Evolutionary conservation across 257 asterid species (phyloP), one percentile per base, ranked within the genome.

Genomic region (Solanum okadae): DNA sequence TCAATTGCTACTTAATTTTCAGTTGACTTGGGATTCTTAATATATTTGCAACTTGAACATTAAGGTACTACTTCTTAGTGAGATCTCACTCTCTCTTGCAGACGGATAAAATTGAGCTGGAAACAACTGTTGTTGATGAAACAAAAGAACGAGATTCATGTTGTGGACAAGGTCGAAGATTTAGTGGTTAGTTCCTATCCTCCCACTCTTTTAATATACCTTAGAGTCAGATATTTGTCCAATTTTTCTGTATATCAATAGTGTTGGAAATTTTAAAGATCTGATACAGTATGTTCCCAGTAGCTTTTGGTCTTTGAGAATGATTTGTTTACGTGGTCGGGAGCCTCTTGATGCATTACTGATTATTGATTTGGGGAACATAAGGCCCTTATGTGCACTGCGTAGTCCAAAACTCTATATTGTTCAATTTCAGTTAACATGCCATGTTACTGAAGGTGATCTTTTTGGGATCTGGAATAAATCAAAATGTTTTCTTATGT

Each of bases 121-220:
- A 97, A 94, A 94, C 98, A 88, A 97, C 99, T 68, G 99, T 97
- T 83, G 98, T 97, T 87, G 99, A 97, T 89, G 99, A 97, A 91
- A 96, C 99, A 38, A 97, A 96, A 93, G 99, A 93, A 86, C 93
- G 99, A 27, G 98, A 96, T 91, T 97, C 99, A 68, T 96, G 93
- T 91, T 93, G 95, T 88, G 99, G 96, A 87, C 96, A 93, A 90
- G 99, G 96, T 85, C 91, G 98, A 94, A 95, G 99, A 93, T 95
- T 95, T 88, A 97, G 99, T 90, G 99, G 99, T 97, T 88, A 88
- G 98, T 95, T 89, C 88, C 83, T 15, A 86, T 46, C 67, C 68
- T 46, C 85, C 38, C 5, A 46, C 25, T 46, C 85, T 38, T 46
- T 14, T 78, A 38, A 44, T 79, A 27, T 16, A 38, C 22, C 56